These are phyloP conservation scores for Myochromella boudieri DNA, from an alignment of 768 basidiomycete species.

Conservation along the genomic window DNA sequence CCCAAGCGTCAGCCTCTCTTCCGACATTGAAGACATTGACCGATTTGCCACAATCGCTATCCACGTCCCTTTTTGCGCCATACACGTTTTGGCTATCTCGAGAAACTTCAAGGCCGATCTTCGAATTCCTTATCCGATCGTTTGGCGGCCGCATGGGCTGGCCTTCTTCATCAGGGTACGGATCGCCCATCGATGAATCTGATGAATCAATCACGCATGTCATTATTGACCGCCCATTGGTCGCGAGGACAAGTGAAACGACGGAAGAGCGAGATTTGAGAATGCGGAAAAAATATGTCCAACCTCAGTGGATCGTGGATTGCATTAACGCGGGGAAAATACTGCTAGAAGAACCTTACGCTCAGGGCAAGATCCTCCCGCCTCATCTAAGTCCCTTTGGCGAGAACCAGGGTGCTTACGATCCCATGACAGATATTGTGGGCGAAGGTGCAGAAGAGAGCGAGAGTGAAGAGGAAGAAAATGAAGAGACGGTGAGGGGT, in stretches of 20 bases:
- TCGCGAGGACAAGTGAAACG: constrained; percentile 47
- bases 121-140: constrained; percentile 91
- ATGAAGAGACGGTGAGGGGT: constrained; percentile 32
- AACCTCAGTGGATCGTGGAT: constrained; percentile 98
- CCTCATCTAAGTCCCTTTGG: constrained; percentile 97
- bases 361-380: constrained; percentile 82
- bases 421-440: constrained; percentile 48
- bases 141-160: constrained; percentile 94
- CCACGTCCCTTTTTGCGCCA: constrained; percentile 72
- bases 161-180: constrained; percentile 77
- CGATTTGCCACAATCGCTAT: constrained; percentile 54
- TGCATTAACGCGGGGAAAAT: constrained; percentile 88
- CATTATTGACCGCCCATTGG: constrained; percentile 85
- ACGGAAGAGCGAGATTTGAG: constrained; percentile 60
- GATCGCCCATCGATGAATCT: constrained; percentile 74
- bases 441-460: constrained; percentile 32
- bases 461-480: constrained; percentile 32
- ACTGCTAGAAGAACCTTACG: constrained; percentile 82
- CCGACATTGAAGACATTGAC: constrained; percentile 71
- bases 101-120: constrained; percentile 86
- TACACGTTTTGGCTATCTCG: constrained; percentile 94
- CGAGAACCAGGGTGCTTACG: constrained; percentile 74
- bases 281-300: constrained; percentile 79
- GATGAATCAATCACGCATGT: constrained; percentile 92
- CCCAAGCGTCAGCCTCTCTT: constrained; percentile 45